phyloP scores from a whole-genome alignment of 73 alveolate species.

The Paramecium biaurelia region DNA sequence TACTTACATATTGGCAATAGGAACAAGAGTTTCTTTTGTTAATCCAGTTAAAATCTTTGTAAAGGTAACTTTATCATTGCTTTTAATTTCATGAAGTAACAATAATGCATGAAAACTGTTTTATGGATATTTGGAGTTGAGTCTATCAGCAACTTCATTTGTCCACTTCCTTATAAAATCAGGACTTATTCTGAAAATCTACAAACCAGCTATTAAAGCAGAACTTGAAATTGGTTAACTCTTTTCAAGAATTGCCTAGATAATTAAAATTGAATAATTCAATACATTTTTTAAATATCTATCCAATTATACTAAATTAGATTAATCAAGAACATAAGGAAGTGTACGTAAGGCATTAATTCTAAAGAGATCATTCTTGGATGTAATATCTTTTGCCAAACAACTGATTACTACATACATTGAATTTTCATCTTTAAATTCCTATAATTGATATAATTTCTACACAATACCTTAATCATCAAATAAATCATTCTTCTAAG shows the following conservation, averaged over 20 bases:
- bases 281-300: conserved; percentile 57
- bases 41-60: conserved; percentile 26
- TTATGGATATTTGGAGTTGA: conserved; percentile 41
- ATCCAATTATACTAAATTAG: conserved; percentile 51
- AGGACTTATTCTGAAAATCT: conserved; percentile 44
- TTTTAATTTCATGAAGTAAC: conserved; percentile 34
- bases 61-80: not conserved
- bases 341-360: conserved; percentile 60
- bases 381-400: conserved; percentile 56
- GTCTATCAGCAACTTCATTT: conserved; percentile 58
- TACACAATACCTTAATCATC: conserved; percentile 50
- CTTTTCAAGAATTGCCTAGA: conserved; percentile 58
- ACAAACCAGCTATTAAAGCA: conserved; percentile 55
- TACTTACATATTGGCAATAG: conserved; percentile 49
- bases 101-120: conserved; percentile 39
- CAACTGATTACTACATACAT: conserved; percentile 52
- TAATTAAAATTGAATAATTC: not conserved
- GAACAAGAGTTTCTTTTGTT: conserved; percentile 59
- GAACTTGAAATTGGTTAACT: conserved; percentile 63
- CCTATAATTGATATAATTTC: not conserved
- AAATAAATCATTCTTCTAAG: conserved; percentile 62
- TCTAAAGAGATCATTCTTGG: conserved; percentile 49
- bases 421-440: conserved; percentile 57
- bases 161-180: conserved; percentile 54
- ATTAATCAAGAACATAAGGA: conserved; percentile 44